Evolutionary conservation across 257 asterid species (phyloP), one percentile per base, ranked within the genome.

Genomic region (Capsicum rhomboideum): DNA sequence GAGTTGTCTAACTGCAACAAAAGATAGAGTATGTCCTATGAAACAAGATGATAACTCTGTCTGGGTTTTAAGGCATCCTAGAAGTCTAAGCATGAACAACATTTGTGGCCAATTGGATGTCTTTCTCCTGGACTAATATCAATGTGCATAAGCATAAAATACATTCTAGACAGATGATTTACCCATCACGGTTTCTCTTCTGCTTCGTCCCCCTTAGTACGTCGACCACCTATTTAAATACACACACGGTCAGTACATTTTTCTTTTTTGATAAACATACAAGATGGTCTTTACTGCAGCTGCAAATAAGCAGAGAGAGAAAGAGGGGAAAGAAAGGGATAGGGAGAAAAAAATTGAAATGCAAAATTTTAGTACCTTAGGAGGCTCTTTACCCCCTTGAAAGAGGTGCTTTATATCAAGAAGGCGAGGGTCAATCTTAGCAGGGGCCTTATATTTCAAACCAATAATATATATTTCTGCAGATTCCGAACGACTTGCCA

Each of bases 171-270:
- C 2, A 42, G 54, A 42, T 83, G 42, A 44, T 0, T 80, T 90
- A 95, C 98, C 98, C 98, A 84, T 93, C 98, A 82, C 97, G 95
- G 86, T 93, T 96, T 81, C 98, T 86, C 90, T 94, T 94, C 83
- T 92, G 97, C 83, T 92, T 93, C 1, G 94, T 86, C 69, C 86
- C 90, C 84, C 98, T 86, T 9, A 96, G 93, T 66, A 94, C 98
- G 88, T 94, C 98, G 68, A 93, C 53, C 84, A 93, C 90, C 98
- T 96, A 88, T 13, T 40, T 68, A 10, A 42, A 34, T 18, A 40
- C 37, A 37, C 53, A 42, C 34, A 71, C 17, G 23, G 34, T 42
- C 29, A 40, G 40, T 34, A 34, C 14, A 2, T 28, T 26, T 63
- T 61, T 23, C 6, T n/a, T 71, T n/a, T 42, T 4, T 71, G 10